Conservation (phyloP, 306 rosid genomes). For the Medicago lupulina region DNA sequence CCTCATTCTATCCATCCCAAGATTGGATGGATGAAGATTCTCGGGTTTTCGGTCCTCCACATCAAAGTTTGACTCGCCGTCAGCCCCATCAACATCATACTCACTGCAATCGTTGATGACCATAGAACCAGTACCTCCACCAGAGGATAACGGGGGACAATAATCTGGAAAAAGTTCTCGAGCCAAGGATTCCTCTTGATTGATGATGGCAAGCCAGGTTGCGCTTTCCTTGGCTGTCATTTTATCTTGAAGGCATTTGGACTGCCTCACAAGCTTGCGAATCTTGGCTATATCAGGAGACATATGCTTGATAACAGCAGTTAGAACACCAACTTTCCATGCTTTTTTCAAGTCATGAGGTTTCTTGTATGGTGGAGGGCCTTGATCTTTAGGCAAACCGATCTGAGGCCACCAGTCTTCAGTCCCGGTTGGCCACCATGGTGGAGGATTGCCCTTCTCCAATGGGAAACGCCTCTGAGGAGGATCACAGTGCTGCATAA, state of each 20-base stretch:
- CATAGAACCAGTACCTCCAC: slow-evolving; percentile 62
- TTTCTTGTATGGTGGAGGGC: slow-evolving; percentile 91
- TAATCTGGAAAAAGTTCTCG: slow-evolving; percentile 68
- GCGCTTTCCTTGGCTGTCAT: slow-evolving; percentile 96
- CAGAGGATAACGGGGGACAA: slow-evolving; percentile 59
- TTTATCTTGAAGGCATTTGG: slow-evolving; percentile 87
- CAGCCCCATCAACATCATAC: slow-evolving; percentile 82
- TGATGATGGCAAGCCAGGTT: slow-evolving; percentile 85
- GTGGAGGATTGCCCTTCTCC: slow-evolving; percentile 85
- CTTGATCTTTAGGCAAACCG: slow-evolving; percentile 71
- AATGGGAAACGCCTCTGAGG: slow-evolving; percentile 85
- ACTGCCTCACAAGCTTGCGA: slow-evolving; percentile 87
- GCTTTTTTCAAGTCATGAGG: slow-evolving; percentile 93
- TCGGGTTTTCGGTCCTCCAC: slow-evolving; percentile 68
- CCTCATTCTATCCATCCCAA: slow-evolving; percentile 60
- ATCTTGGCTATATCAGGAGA: slow-evolving; percentile 90
- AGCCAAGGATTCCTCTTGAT: slow-evolving; percentile 81
- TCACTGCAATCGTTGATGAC: slow-evolving; percentile 68
- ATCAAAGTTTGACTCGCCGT: slow-evolving; percentile 61
- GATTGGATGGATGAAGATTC: slow-evolving; percentile 50
- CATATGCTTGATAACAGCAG: slow-evolving; percentile 86
- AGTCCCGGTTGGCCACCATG: slow-evolving; percentile 87
- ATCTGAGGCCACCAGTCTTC: slow-evolving; percentile 96
- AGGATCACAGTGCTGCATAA: slow-evolving; percentile 95
- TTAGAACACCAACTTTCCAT: slow-evolving; percentile 87